Evolutionary conservation across 1,139 yeast genomes (phyloP).

Genomic region (Taphrina wiesneri): DNA sequence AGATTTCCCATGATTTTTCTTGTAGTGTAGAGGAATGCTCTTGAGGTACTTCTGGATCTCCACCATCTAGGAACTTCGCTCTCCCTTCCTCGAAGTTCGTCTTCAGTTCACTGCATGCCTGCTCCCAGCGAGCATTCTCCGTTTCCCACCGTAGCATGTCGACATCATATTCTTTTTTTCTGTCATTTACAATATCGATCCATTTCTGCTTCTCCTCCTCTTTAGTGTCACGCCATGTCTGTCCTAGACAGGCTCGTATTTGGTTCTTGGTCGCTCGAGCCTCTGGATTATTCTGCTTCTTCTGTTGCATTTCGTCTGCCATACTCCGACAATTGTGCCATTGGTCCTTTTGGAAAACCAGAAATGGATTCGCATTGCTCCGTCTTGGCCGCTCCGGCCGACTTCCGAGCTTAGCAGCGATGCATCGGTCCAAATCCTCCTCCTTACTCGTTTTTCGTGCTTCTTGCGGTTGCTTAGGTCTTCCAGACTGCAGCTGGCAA

Average conservation of each 20-base stretch:
- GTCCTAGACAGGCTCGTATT: constrained; percentile 50
- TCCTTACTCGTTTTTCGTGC: not conserved
- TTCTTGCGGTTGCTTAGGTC: not conserved
- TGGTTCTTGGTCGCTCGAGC: constrained; percentile 49
- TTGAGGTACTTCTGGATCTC: not conserved
- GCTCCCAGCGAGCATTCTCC: not conserved
- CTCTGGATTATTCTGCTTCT: constrained; percentile 43
- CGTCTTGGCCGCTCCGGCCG: constrained; percentile 49
- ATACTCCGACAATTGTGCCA: constrained; percentile 50
- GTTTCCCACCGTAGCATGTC: not conserved
- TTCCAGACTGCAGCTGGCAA: not conserved
- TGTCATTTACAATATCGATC: constrained; percentile 8
- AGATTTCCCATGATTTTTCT: not conserved
- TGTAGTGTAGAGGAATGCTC: not conserved
- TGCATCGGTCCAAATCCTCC: constrained; percentile 42
- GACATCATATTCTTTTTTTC: constrained; percentile 6
- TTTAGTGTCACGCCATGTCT: constrained; percentile 50
- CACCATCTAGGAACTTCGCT: not conserved
- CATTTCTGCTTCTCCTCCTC: constrained; percentile 48
- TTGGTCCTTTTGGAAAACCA: constrained; percentile 50
- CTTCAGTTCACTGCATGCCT: not conserved
- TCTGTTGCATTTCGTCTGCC: constrained; percentile 46
- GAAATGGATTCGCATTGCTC: constrained; percentile 49
- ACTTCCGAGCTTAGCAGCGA: constrained; percentile 45
- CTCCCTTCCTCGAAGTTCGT: not conserved